A percentile compares a stretch with the other conserved stretches of the same genome.
phyloP scores from a whole-genome alignment of 306 rosid species.

The Ceratonia siliqua region DNA sequence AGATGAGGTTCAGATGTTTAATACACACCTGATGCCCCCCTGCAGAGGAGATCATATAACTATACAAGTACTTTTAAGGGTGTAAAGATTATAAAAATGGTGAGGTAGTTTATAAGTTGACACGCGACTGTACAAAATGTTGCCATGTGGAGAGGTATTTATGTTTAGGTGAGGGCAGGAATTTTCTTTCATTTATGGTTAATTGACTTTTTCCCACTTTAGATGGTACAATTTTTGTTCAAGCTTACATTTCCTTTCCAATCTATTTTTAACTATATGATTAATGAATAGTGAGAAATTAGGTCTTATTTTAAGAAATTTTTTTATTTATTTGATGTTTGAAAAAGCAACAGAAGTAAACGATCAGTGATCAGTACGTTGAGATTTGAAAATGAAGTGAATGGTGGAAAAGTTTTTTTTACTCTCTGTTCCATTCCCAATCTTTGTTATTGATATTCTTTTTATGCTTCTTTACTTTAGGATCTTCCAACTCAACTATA shows the following conservation, averaged over 20 bases:
- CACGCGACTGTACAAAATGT: constrained; percentile 74
- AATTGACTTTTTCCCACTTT: constrained; percentile 33
- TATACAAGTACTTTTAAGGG: constrained; percentile 60
- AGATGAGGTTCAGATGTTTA: constrained; percentile 55
- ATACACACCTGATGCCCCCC: constrained; percentile 52
- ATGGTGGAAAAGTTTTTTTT: too few species aligned
- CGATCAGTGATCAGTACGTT: too few species aligned
- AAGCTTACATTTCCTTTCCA: background rate
- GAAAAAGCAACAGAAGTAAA: too few species aligned
- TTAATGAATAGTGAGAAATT: too few species aligned
- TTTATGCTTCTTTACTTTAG: too few species aligned
- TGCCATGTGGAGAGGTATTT: constrained; percentile 69
- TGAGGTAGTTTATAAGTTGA: constrained; percentile 57
- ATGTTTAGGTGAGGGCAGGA: constrained; percentile 57
- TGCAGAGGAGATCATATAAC: constrained; percentile 64
- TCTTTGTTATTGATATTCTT: too few species aligned
- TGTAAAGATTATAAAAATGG: constrained; percentile 62
- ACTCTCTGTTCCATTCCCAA: too few species aligned
- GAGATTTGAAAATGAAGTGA: too few species aligned
- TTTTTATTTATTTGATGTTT: too few species aligned
- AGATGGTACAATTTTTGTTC: constrained; percentile 28
- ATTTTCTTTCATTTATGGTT: constrained; percentile 45
- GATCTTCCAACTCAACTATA: too few species aligned
- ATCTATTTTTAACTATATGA: background rate
- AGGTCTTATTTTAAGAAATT: too few species aligned